These are phyloP conservation scores for Botrytis byssoidea DNA, from an alignment of 2,329 filamentous ascomycete species.

Conservation along the genomic window DNA sequence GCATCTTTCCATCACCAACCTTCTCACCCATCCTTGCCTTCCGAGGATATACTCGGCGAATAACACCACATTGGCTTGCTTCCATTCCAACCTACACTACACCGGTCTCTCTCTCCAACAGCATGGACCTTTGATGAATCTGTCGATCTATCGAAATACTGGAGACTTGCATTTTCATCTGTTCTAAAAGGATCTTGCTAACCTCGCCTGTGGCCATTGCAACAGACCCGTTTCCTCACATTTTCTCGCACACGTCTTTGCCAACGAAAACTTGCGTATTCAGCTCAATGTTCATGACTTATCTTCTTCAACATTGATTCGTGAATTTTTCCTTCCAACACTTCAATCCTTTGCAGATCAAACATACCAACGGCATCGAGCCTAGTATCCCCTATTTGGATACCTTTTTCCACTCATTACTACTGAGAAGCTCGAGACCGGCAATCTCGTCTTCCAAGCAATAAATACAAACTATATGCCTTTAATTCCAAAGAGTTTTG, in stretches of 20 bases:
- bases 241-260: conserved; percentile 21
- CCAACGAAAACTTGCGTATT: conserved; percentile 16
- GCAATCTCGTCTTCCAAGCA: conserved; percentile 21
- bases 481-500: conserved; percentile 40
- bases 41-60: conserved; percentile 27
- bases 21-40: conserved; percentile 14
- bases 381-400: conserved; percentile 8
- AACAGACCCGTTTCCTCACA: conserved; percentile 32
- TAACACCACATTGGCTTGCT: conserved; percentile 17
- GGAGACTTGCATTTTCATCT: conserved; percentile 31
- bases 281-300: conserved; percentile 7
- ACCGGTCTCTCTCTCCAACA: conserved; percentile 24
- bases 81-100: conserved; percentile 8
- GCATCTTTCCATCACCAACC: conserved; percentile 6
- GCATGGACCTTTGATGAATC: conserved; percentile 23
- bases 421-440: conserved; percentile 19
- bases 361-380: not conserved
- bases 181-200: conserved; percentile 29
- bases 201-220: conserved; percentile 29
- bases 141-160: conserved; percentile 26
- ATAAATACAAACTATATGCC: conserved; percentile 38
- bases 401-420: conserved; percentile 6
- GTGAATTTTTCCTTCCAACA: not conserved
- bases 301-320: not conserved
- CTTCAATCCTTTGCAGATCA: conserved; percentile 15